Evolutionary conservation across 1,139 yeast genomes (phyloP).

Genomic region (Pichia terricola): DNA sequence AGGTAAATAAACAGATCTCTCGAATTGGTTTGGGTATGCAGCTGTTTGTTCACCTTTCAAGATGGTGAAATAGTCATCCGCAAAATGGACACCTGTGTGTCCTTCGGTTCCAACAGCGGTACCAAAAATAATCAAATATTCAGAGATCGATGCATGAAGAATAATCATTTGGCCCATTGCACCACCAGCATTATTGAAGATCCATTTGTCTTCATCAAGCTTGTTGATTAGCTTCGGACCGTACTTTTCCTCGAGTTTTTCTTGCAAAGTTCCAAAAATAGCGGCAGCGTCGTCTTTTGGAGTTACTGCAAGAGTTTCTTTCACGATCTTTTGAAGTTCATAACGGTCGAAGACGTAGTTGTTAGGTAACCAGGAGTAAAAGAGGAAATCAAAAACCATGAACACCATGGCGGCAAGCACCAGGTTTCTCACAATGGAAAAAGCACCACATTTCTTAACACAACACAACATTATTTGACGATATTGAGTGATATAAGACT

Average conservation of each 20-base stretch:
- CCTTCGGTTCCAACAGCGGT: conserved; percentile 92
- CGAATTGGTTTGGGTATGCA: conserved; percentile 50
- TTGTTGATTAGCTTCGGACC: conserved; percentile 56
- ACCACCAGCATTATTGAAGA: conserved; percentile 95
- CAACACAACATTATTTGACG: no score
- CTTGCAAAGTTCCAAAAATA: conserved; percentile 51
- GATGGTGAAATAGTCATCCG: conserved; percentile 93
- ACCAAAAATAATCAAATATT: conserved; percentile 84
- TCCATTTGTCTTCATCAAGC: conserved; percentile 74
- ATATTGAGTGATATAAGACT: no score
- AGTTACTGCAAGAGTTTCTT: conserved; percentile 42
- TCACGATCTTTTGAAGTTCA: conserved; percentile 38
- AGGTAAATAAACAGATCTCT: conserved; percentile 61
- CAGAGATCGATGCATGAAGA: conserved; percentile 90
- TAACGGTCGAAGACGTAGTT: conserved; percentile 46
- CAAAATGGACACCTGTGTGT: conserved; percentile 90
- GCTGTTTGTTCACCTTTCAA: conserved; percentile 72
- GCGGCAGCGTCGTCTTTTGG: conserved; percentile 55
- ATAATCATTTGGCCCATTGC: conserved; percentile 98
- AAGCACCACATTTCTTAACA: no score
- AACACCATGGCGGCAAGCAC: background rate
- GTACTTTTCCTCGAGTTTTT: conserved; percentile 50
- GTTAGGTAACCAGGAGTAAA: conserved; percentile 58
- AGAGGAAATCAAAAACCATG: conserved; percentile 30
- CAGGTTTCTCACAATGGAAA: no score